Evolutionary conservation across 192 early-diverging fungal species (phyloP).

Genomic region (Podila epicladia): DNA sequence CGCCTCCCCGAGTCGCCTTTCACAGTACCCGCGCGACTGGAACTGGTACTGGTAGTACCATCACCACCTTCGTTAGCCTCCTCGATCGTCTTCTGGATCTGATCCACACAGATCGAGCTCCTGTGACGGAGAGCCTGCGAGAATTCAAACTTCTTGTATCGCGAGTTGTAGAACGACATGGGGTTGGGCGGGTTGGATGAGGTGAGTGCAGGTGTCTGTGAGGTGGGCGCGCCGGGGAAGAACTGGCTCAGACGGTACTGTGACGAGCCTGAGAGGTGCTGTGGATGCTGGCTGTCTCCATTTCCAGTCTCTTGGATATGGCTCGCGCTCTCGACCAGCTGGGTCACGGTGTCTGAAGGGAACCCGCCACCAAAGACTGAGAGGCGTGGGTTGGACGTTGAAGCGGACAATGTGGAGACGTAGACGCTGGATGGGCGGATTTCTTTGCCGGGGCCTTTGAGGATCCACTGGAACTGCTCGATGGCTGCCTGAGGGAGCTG

Average conservation of each 20-base stretch:
- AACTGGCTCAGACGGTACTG: constrained; percentile 40
- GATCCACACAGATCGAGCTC: constrained; percentile 44
- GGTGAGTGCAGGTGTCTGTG: constrained; percentile 4
- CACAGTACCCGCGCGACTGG: too few relatives aligned
- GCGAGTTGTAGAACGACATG: constrained; percentile 36
- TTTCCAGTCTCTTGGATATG: not conserved
- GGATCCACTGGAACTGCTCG: constrained; percentile 56
- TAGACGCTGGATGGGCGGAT: constrained; percentile 19
- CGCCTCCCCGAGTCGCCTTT: too few relatives aligned
- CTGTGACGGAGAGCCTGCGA: constrained; percentile 34
- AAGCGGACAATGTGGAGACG: not conserved
- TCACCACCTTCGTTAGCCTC: constrained; percentile 6
- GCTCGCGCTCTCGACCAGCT: constrained; percentile 26
- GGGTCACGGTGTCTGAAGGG: constrained; percentile 36
- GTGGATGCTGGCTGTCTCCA: constrained; percentile 3
- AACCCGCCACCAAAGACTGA: constrained; percentile 45
- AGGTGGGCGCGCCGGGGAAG: not conserved
- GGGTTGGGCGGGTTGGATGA: constrained; percentile 6
- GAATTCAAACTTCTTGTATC: constrained; percentile 57
- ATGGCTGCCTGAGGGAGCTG: constrained; percentile 47
- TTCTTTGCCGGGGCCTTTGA: constrained; percentile 53
- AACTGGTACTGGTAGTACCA: not conserved
- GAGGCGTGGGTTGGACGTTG: constrained; percentile 32
- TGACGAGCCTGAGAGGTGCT: constrained; percentile 23
- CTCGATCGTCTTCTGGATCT: constrained; percentile 26